phyloP scores from a whole-genome alignment of 345 rosid genomes.

The Eucalyptus polybractea region DNA sequence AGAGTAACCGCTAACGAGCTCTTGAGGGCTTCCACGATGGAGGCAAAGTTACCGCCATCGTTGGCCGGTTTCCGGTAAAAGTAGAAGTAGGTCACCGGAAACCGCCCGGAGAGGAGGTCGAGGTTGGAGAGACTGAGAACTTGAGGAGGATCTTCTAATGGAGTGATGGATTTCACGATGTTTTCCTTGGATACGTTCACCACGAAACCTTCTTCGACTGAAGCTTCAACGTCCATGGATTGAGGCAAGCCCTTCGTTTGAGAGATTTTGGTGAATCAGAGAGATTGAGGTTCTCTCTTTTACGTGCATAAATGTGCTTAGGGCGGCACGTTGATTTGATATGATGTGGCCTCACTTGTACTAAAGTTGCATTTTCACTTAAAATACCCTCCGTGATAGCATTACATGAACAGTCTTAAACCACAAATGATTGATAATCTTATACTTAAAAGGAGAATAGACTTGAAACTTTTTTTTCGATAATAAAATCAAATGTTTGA shows the following conservation, averaged over 20 bases:
- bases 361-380: background rate
- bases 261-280: background rate
- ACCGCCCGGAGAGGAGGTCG: conserved; percentile 85
- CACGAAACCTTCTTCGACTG: conserved; percentile 4
- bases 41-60: background rate
- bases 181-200: conserved; percentile 25
- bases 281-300: background rate
- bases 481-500: background rate
- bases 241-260: background rate
- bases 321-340: background rate
- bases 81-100: conserved; percentile 74
- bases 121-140: conserved; percentile 57
- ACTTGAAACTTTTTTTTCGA: background rate
- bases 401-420: background rate
- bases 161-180: conserved; percentile 28
- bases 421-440: background rate
- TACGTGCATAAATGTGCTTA: background rate
- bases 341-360: background rate
- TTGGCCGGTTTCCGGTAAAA: conserved; percentile 27
- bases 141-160: conserved; percentile 4
- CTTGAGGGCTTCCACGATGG: conserved; percentile 24
- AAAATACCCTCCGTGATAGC: background rate
- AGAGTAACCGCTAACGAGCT: conserved; percentile 46
- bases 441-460: background rate
- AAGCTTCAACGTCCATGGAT: conserved; percentile 1